These are phyloP conservation scores for Mycena galopus DNA, from an alignment of 768 basidiomycete genomes.

Conservation along the genomic window DNA sequence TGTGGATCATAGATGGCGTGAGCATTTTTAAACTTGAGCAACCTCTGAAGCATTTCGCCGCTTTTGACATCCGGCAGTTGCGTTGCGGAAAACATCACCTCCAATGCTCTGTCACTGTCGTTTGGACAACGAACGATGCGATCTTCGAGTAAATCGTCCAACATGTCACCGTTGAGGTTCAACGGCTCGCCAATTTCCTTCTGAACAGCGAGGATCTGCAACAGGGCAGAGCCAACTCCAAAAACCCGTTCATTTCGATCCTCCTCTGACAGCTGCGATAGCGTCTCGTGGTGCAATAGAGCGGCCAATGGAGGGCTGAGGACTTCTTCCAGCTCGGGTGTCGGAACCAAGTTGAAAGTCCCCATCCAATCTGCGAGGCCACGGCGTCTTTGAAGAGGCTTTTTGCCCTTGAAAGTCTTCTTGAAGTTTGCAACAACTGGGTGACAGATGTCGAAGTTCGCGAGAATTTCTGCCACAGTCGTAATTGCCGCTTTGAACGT, in stretches of 20 bases:
- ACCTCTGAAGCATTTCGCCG: neutral
- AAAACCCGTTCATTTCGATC: neutral
- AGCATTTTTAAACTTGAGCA: neutral
- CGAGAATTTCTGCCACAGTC: neutral
- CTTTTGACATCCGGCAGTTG: neutral
- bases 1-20: neutral
- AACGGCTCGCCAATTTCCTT: neutral
- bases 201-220: slow-evolving; percentile 4
- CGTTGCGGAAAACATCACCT: neutral
- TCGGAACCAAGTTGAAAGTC: neutral
- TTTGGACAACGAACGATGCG: neutral
- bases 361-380: neutral
- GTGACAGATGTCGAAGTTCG: neutral
- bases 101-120: neutral
- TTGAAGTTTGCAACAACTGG: neutral
- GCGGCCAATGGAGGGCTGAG: neutral
- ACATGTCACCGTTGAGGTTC: no score
- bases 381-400: neutral
- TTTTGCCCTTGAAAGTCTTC: neutral
- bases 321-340: neutral
- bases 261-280: neutral
- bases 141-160: neutral
- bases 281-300: neutral
- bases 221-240: neutral
- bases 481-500: neutral